Evolutionary conservation across 495 filamentous ascomycete genomes (phyloP).

Genomic region (Neurospora terricola): DNA sequence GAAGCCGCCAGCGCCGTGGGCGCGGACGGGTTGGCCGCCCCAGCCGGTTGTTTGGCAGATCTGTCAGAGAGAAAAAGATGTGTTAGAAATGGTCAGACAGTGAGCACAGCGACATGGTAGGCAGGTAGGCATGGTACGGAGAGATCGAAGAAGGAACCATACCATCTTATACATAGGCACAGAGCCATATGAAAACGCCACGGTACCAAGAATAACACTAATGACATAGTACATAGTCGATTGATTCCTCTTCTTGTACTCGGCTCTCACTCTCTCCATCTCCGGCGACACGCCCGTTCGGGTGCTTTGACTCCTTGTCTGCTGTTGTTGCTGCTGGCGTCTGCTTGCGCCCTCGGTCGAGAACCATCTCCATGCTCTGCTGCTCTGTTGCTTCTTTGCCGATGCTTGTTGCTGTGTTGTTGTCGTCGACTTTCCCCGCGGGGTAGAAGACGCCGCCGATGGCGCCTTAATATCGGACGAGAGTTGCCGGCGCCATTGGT

Average conservation of each 20-base stretch:
- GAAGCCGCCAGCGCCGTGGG: slow-evolving; percentile 45
- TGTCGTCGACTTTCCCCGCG: neutral
- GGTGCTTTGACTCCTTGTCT: neutral
- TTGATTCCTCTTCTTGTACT: slow-evolving; percentile 48
- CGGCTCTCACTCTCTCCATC: slow-evolving; percentile 45
- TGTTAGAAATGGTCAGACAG: neutral
- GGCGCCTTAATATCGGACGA: neutral
- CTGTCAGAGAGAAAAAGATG: slow-evolving; percentile 27
- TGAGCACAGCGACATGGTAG: neutral
- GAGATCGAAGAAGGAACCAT: slow-evolving; percentile 1
- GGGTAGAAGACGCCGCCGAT: neutral
- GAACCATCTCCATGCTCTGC: slow-evolving; percentile 12
- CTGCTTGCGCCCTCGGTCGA: slow-evolving; percentile 7
- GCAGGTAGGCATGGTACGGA: neutral
- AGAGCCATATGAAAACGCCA: slow-evolving; percentile 87
- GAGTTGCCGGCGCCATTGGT: neutral
- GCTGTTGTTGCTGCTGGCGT: slow-evolving; percentile 10
- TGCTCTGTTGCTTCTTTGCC: slow-evolving; percentile 18
- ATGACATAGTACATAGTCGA: slow-evolving; percentile 64
- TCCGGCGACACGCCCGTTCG: slow-evolving; percentile 22
- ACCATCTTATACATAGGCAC: slow-evolving; percentile 99
- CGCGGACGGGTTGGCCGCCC: slow-evolving; percentile 84
- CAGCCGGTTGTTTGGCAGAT: slow-evolving; percentile 96
- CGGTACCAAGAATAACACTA: slow-evolving; percentile 79
- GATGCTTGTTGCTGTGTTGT: neutral